A percentile compares a stretch with the other conserved stretches of the same genome.
Evolutionary conservation across 352 stramenopile genomes (phyloP).

Genomic region (Globisporangium echinulatum): DNA sequence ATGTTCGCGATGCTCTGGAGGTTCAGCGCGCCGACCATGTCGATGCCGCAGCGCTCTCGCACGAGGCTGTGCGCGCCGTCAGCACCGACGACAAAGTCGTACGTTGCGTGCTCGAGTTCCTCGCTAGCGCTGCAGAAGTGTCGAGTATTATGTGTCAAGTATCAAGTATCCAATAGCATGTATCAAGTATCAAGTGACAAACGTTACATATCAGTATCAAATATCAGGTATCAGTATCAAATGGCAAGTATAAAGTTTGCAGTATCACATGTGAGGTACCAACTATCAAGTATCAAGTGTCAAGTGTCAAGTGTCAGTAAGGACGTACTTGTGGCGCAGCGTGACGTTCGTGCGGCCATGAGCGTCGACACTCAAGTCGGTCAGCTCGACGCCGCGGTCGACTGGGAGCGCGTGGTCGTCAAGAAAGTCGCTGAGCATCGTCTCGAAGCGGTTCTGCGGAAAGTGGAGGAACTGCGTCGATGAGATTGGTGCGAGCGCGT

Average conservation of each 20-base stretch:
- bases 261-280: too few relatives aligned
- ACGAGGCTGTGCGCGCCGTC: constrained; percentile 89
- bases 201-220: too few relatives aligned
- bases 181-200: too few relatives aligned
- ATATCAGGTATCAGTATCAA: too few relatives aligned
- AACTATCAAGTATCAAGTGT: neutral
- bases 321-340: constrained; percentile 41
- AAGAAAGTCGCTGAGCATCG: constrained; percentile 50
- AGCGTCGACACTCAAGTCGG: constrained; percentile 22
- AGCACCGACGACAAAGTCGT: constrained; percentile 85
- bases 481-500: constrained; percentile 33
- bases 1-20: constrained; percentile 93
- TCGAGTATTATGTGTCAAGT: neutral
- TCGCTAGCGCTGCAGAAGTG: constrained; percentile 20
- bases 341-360: constrained; percentile 20
- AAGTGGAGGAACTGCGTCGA: constrained; percentile 83
- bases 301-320: neutral
- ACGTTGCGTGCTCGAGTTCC: constrained; percentile 32
- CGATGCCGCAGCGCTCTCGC: constrained; percentile 58
- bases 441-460: constrained; percentile 79
- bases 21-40: constrained; percentile 62
- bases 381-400: constrained; percentile 56
- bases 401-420: constrained; percentile 34
- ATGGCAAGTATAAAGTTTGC: neutral
- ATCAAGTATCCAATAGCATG: neutral